A percentile compares a stretch with the other conserved stretches of the same genome.
Conservation (phyloP, 2,329 filamentous ascomycete genomes). For the Lachnellula suecica region DNA sequence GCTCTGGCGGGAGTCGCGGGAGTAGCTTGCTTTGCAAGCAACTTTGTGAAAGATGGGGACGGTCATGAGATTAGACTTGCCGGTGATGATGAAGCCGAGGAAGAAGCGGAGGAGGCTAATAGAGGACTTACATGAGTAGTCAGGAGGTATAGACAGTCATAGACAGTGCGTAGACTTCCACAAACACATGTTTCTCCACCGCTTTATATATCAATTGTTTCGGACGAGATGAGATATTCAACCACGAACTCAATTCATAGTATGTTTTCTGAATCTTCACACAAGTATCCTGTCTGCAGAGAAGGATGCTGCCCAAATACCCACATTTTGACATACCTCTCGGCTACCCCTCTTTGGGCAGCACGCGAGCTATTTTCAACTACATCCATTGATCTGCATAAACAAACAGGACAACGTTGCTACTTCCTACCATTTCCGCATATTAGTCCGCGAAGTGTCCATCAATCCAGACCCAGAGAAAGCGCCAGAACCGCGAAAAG, state of each 20-base stretch:
- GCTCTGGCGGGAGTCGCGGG: constrained; percentile 53
- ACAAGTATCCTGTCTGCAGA: too few species aligned
- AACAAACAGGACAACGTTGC: background rate
- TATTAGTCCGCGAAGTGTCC: background rate
- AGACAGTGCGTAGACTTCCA: background rate
- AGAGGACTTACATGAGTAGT: constrained; percentile 10
- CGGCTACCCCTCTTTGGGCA: background rate
- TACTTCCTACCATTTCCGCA: background rate
- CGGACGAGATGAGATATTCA: too few species aligned
- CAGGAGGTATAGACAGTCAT: background rate
- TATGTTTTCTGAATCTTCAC: too few species aligned
- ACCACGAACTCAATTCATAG: too few species aligned
- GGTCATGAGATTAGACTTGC: constrained; percentile 66
- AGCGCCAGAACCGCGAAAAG: background rate
- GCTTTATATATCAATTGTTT: background rate
- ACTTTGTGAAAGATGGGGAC: constrained; percentile 58
- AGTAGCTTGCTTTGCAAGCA: constrained; percentile 47
- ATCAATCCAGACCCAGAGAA: background rate
- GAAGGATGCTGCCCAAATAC: background rate
- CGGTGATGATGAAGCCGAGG: constrained; percentile 53
- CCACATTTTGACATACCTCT: background rate
- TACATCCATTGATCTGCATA: background rate
- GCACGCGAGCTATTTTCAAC: background rate
- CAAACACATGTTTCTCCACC: background rate
- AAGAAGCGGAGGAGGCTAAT: constrained; percentile 25